Evolutionary conservation across 768 basidiomycete species (phyloP).

Genomic region (Ephemerocybe angulata): DNA sequence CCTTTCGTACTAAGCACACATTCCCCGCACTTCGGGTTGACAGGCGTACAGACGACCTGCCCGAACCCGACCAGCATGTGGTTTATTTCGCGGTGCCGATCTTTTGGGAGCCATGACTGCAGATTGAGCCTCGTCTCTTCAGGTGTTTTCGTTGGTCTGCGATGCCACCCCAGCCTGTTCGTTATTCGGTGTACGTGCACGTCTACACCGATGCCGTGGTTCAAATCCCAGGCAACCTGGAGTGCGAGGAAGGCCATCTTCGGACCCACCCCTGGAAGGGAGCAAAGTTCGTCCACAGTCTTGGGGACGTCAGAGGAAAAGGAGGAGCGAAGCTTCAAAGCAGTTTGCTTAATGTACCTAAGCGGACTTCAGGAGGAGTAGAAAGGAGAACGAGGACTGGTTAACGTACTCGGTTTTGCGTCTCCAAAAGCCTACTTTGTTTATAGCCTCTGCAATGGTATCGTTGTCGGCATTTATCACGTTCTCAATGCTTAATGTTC

Average conservation of each 20-base stretch:
- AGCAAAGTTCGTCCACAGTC: constrained; percentile 84
- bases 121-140: constrained; percentile 85
- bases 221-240: constrained; percentile 81
- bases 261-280: constrained; percentile 87
- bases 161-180: constrained; percentile 91
- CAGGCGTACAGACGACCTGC: constrained; percentile 65
- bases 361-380: neutral
- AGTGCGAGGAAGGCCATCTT: constrained; percentile 93
- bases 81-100: constrained; percentile 73
- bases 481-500: constrained; percentile 71
- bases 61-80: constrained; percentile 82
- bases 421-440: constrained; percentile 91
- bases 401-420: constrained; percentile 73
- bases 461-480: constrained; percentile 60
- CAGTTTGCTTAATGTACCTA: constrained; percentile 70
- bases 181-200: constrained; percentile 96
- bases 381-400: neutral
- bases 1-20: constrained; percentile 54
- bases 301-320: constrained; percentile 85
- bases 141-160: constrained; percentile 74
- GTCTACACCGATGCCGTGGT: constrained; percentile 91
- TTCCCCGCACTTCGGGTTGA: constrained; percentile 59
- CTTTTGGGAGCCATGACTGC: constrained; percentile 79
- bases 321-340: constrained; percentile 61
- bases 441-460: constrained; percentile 71